Evolutionary conservation across 2,329 filamentous ascomycete genomes (phyloP).

Genomic region (Trichoderma citrinoviride): DNA sequence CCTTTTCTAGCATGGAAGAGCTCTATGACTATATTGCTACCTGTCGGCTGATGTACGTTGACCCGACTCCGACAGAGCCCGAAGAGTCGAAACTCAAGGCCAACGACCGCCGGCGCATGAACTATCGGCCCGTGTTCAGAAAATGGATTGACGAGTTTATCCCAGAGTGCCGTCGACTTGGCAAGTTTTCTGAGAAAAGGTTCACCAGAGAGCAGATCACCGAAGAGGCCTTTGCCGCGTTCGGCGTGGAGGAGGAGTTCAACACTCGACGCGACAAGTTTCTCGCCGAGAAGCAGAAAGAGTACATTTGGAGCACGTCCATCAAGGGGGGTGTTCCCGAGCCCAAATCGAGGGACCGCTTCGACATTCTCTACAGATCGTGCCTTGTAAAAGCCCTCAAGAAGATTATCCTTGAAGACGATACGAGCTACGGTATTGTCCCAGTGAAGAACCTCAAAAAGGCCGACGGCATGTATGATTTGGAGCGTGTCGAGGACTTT

Average conservation of each 20-base stretch:
- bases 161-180: constrained; percentile 47
- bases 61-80: constrained; percentile 27
- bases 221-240: constrained; percentile 52
- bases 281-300: constrained; percentile 39
- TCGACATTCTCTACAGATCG: constrained; percentile 34
- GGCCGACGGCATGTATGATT: constrained; percentile 43
- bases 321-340: constrained; percentile 41
- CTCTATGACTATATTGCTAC: constrained; percentile 61
- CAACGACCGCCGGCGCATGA: constrained; percentile 58
- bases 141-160: constrained; percentile 63
- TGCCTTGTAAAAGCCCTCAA: constrained; percentile 44
- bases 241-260: constrained; percentile 48
- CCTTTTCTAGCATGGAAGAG: constrained; percentile 53
- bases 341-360: constrained; percentile 27
- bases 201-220: constrained; percentile 47
- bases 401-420: constrained; percentile 48
- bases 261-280: constrained; percentile 42
- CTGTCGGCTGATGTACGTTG: constrained; percentile 57
- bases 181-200: constrained; percentile 33
- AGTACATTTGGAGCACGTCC: constrained; percentile 46
- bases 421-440: constrained; percentile 39
- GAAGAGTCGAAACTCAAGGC: constrained; percentile 43
- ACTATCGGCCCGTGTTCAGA: constrained; percentile 54
- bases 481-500: constrained; percentile 43
- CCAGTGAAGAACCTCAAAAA: constrained; percentile 33